These are phyloP conservation scores for Plasmodium gonderi DNA, from an alignment of 169 alveolate genomes.

Conservation along the genomic window DNA sequence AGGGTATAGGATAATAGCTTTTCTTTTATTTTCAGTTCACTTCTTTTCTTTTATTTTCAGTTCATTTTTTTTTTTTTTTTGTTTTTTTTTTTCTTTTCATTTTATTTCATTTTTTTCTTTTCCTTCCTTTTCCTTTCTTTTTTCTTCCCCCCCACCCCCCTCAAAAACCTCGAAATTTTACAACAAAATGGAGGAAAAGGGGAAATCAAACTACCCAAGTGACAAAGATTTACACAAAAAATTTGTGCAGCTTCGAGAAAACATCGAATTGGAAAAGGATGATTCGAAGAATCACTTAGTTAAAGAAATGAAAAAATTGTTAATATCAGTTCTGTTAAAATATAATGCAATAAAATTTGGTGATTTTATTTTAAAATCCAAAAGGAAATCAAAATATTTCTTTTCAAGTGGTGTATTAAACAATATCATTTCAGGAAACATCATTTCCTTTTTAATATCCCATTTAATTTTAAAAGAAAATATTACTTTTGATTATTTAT, in stretches of 20 bases:
- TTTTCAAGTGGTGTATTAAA: conserved; percentile 54
- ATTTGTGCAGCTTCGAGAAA: conserved; percentile 2
- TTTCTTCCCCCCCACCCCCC: not conserved
- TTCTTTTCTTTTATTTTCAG: not conserved
- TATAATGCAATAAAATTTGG: conserved; percentile 60
- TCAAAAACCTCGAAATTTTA: not conserved
- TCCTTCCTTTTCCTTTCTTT: not conserved
- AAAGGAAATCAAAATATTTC: conserved; percentile 50
- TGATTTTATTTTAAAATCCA: conserved; percentile 46
- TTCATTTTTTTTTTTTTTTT: not conserved
- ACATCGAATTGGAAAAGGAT: conserved; percentile 11
- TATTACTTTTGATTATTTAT: conserved; percentile 12
- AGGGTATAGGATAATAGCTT: not conserved
- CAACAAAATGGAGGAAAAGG: not conserved
- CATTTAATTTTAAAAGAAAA: conserved; percentile 34
- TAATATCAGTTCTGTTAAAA: conserved; percentile 15
- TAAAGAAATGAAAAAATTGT: conserved; percentile 33
- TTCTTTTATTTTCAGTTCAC: not conserved
- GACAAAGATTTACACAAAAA: conserved; percentile 30
- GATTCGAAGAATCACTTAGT: not conserved
- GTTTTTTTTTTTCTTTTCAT: not conserved
- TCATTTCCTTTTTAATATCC: conserved; percentile 45
- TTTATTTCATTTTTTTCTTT: not conserved
- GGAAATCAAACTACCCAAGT: not conserved
- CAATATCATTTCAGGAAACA: conserved; percentile 39